Percentiles rank a stretch among this genome's conserved stretches.
Evolutionary conservation across 768 basidiomycete species (phyloP).

Genomic region (Dioszegia aurantiaca): DNA sequence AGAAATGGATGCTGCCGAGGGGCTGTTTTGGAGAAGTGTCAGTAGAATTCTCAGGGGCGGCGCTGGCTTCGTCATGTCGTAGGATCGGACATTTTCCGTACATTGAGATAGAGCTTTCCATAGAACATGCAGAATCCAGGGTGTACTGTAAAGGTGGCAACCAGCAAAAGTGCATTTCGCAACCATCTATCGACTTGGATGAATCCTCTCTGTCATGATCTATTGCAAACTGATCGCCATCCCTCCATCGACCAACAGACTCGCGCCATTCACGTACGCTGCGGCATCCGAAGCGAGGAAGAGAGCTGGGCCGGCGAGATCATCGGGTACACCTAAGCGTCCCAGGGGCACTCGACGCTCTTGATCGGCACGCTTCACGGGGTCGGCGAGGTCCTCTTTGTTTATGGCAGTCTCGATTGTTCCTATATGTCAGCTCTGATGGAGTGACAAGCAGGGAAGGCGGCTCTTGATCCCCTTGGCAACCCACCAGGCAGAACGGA

Average conservation of each 20-base stretch:
- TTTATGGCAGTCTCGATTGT: constrained; percentile 77
- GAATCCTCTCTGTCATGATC: neutral
- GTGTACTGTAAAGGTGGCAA: no score
- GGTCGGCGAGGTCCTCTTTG: constrained; percentile 66
- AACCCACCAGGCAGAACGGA: constrained; percentile 59
- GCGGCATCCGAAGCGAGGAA: constrained; percentile 72
- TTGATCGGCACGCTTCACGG: constrained; percentile 63
- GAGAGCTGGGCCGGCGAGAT: constrained; percentile 70
- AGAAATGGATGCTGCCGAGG: constrained; percentile 48
- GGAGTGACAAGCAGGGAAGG: neutral
- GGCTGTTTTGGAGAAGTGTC: constrained; percentile 49
- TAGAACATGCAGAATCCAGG: neutral
- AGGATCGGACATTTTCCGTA: neutral
- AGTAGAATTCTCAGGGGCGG: constrained; percentile 44
- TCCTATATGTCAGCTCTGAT: constrained; percentile 51
- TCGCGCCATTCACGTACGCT: constrained; percentile 56
- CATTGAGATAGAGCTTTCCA: neutral
- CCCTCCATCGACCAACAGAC: constrained; percentile 65
- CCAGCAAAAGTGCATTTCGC: no score
- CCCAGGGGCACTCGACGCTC: constrained; percentile 65
- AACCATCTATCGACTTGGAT: no score
- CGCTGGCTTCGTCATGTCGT: constrained; percentile 43
- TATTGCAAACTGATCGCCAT: constrained; percentile 69
- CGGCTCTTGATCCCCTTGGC: no score
- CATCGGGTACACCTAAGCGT: constrained; percentile 67